Base-by-base conservation (phyloP, 305 asterid species). In the Petunia hybrid region DNA sequence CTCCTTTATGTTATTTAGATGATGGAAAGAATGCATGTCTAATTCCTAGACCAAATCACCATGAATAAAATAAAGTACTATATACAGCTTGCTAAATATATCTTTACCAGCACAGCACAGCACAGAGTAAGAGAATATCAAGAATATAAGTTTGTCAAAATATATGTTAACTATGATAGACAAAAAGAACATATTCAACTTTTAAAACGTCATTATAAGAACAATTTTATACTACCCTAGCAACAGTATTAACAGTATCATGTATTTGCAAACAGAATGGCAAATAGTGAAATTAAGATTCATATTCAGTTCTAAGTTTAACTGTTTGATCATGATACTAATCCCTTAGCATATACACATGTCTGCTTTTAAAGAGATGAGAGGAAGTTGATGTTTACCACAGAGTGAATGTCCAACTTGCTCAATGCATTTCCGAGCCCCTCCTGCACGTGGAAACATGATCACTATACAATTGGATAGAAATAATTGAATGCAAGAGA, bases 321-420 rank as follows among this genome's bases (percentile, higher is more conserved):
- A 36, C 64, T 53, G 48, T 46, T 73, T 13, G 46, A 73, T 51
- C 63, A 73, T 12, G 36, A 6, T 46, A 31, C 6, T 73, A 22
- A 73, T 39, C 78, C 61, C 43, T 13, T 12, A 3, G 46, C 78
- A 51, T 13, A 73, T 73, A 35, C 63, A 36, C 0, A 46, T 51
- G 46, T 73, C 78, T 73, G 63, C 63, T 73, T 35, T 51, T 35
- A 55, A 35, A 78, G 42, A 83, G 42, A 76, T 60, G 8, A 74
- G 73, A 69, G 66, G 76, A 5, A 60, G 60, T 69, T 45, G 74
- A n/a, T 46, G 45, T 60, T 56, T 93, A 95, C 99, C 99, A 94
- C 98, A 14, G 98, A 83, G 62, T 79, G 82, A 66, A 95, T 85
- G 61, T 88, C 82, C 35, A 87, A 89, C 85, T 89, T 91, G 94